phyloP scores from a whole-genome alignment of 331 rosid species.

The Saraca asoca region DNA sequence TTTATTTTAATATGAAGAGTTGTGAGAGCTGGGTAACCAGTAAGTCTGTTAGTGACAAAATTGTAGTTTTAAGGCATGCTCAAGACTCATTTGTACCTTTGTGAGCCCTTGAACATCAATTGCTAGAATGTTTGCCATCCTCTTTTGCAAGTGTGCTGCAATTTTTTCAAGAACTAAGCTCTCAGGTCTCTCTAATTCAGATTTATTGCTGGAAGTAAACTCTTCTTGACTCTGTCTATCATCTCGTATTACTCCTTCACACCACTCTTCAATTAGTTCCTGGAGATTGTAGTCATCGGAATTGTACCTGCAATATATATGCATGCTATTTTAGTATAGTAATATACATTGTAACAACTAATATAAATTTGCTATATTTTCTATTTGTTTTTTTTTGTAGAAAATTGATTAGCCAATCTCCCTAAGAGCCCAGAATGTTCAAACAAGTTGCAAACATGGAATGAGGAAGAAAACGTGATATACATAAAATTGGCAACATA shows the following conservation, averaged over 20 bases:
- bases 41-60: slow-evolving; percentile 1
- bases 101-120: slow-evolving; percentile 88
- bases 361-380: slow-evolving; percentile 9
- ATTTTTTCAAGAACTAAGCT: slow-evolving; percentile 85
- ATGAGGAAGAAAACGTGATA: slow-evolving; percentile 11
- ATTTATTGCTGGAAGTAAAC: slow-evolving; percentile 45
- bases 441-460: neutral
- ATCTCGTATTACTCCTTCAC: slow-evolving; percentile 87
- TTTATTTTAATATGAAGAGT: slow-evolving; percentile 14
- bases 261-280: slow-evolving; percentile 85
- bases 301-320: slow-evolving; percentile 60
- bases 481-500: slow-evolving; percentile 38
- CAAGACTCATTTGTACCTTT: slow-evolving; percentile 50
- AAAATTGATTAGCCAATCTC: neutral
- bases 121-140: slow-evolving; percentile 64
- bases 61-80: slow-evolving; percentile 26
- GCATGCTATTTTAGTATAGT: neutral
- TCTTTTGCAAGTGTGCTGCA: slow-evolving; percentile 76
- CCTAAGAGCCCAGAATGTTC: neutral
- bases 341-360: neutral
- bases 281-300: slow-evolving; percentile 75
- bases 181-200: slow-evolving; percentile 52
- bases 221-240: slow-evolving; percentile 50
- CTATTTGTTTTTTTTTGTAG: neutral
- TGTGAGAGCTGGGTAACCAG: neutral